phyloP scores from a whole-genome alignment of 352 stramenopile species.

The Pythium grandisporangium region DNA sequence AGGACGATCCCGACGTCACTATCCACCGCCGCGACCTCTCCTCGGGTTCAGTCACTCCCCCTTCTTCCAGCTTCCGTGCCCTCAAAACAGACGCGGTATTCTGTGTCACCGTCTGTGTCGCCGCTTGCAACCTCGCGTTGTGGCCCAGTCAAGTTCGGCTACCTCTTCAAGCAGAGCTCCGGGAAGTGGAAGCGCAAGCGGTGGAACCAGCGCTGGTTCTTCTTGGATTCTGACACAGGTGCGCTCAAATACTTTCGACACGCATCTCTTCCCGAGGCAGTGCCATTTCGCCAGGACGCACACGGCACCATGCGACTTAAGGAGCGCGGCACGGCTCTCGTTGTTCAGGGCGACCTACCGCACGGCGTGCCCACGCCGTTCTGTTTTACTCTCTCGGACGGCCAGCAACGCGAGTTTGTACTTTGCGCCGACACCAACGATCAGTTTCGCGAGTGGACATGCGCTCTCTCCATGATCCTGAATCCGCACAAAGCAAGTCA shows the following conservation, averaged over 20 bases:
- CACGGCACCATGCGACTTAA: conserved; percentile 46
- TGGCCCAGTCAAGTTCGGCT: conserved; percentile 30
- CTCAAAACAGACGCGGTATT: no score
- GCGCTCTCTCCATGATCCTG: conserved; percentile 57
- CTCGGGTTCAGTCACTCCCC: no score
- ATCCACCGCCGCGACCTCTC: no score
- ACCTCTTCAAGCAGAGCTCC: conserved; percentile 71
- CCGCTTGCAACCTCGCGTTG: no score
- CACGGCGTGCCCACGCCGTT: conserved; percentile 65
- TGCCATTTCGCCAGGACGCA: conserved; percentile 42
- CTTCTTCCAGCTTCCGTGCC: no score
- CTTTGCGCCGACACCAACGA: conserved; percentile 60
- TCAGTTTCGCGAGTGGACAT: conserved; percentile 72
- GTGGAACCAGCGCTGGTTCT: conserved; percentile 81
- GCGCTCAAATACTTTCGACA: conserved; percentile 70
- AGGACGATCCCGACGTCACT: no score
- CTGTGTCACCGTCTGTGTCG: no score
- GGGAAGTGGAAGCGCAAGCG: conserved; percentile 73
- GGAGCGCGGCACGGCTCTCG: conserved; percentile 36
- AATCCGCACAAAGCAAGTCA: conserved; percentile 17
- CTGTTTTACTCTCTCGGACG: conserved; percentile 55
- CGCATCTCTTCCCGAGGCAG: conserved; percentile 35
- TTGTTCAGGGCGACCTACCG: conserved; percentile 65
- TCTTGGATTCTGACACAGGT: conserved; percentile 52
- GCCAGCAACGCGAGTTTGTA: conserved; percentile 27